These are phyloP conservation scores for Aspergillus tubingensis DNA, from an alignment of 2,329 filamentous ascomycete species.

Conservation along the genomic window DNA sequence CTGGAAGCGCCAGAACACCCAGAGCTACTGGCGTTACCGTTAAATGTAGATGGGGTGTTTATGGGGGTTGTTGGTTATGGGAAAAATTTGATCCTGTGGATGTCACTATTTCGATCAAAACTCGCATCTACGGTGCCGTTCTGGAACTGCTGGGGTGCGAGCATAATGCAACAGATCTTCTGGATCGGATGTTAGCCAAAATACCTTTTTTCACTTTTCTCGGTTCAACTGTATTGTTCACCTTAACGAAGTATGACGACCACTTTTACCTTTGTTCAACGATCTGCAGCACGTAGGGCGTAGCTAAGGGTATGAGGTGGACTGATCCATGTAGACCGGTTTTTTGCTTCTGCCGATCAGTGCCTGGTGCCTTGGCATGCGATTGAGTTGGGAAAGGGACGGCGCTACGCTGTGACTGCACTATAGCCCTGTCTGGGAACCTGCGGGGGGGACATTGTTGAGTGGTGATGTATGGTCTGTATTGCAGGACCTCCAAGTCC, in stretches of 20 bases:
- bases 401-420: neutral
- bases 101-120: conserved; percentile 39
- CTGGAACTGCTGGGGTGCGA: conserved; percentile 32
- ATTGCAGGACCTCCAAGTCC: neutral
- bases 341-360: neutral
- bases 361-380: neutral
- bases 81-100: conserved; percentile 35
- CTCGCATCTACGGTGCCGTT: conserved; percentile 32
- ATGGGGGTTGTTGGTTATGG: conserved; percentile 32
- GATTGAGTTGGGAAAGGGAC: neutral
- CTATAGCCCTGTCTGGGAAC: neutral
- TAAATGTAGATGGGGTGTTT: conserved; percentile 47
- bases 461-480: conserved; percentile 1
- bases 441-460: neutral
- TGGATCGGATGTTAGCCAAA: conserved; percentile 43
- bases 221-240: conserved; percentile 31
- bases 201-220: conserved; percentile 32
- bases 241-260: conserved; percentile 43
- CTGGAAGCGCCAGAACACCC: conserved; percentile 99
- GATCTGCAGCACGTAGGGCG: conserved; percentile 8
- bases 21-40: conserved; percentile 97
- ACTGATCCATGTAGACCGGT: neutral
- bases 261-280: conserved; percentile 28
- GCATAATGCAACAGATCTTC: conserved; percentile 40
- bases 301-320: neutral